These are phyloP conservation scores for Apiotrichum laibachii DNA, from an alignment of 1,284 basidiomycete species.

Conservation along the genomic window DNA sequence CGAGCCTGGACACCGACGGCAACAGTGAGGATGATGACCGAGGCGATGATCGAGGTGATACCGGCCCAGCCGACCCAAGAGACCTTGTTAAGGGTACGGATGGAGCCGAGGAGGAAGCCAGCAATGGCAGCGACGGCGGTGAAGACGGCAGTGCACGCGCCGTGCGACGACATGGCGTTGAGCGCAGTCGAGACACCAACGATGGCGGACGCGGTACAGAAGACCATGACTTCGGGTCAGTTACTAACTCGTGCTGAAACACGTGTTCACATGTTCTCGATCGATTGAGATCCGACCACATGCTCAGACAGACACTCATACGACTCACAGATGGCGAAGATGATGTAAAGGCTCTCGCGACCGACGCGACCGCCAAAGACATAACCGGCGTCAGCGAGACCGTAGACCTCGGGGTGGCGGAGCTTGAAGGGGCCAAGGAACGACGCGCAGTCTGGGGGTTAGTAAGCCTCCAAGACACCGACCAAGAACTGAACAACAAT, in stretches of 20 bases:
- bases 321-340: conserved; percentile 16
- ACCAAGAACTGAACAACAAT: too few relatives aligned
- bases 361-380: conserved; percentile 28
- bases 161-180: conserved; percentile 39
- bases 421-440: conserved; percentile 27
- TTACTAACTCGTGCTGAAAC: background rate
- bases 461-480: background rate
- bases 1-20: conserved; percentile 44
- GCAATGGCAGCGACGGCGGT: conserved; percentile 32
- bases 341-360: conserved; percentile 26
- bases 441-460: conserved; percentile 12
- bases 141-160: conserved; percentile 42
- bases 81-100: conserved; percentile 38
- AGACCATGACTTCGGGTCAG: conserved; percentile 18
- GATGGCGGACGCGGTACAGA: conserved; percentile 31
- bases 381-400: conserved; percentile 30
- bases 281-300: too few relatives aligned
- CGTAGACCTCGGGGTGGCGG: conserved; percentile 25
- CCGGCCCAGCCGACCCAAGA: conserved; percentile 45
- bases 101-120: conserved; percentile 32
- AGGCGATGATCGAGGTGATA: conserved; percentile 27
- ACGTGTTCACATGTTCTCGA: too few relatives aligned
- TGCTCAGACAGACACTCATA: background rate
- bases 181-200: conserved; percentile 33
- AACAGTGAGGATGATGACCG: conserved; percentile 41